Evolutionary conservation across 1,139 yeast genomes (phyloP).

Genomic region (Debaryomyces robertsiae): DNA sequence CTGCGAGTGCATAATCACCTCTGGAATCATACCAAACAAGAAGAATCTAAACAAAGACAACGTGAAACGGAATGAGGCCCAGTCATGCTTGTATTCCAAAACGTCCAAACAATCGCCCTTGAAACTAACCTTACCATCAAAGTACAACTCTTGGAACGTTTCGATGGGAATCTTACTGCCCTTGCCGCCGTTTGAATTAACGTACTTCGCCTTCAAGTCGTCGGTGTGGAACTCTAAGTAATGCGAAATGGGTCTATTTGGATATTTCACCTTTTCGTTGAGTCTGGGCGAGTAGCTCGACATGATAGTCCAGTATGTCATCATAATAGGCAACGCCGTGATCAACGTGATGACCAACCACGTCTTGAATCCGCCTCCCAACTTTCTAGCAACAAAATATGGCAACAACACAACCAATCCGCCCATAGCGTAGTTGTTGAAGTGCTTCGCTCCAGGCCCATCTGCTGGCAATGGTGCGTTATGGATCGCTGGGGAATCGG

Average conservation of each 20-base stretch:
- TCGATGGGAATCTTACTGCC: constrained; percentile 86
- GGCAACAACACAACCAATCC: constrained; percentile 64
- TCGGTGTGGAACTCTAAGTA: constrained; percentile 83
- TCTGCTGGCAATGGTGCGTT: constrained; percentile 92
- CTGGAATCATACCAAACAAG: constrained; percentile 89
- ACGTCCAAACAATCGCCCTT: constrained; percentile 87
- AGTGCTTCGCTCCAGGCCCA: constrained; percentile 82
- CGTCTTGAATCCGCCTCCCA: constrained; percentile 76
- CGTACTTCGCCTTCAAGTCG: constrained; percentile 70
- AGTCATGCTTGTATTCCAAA: constrained; percentile 86
- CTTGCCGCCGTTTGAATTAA: constrained; percentile 54
- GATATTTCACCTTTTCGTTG: constrained; percentile 75
- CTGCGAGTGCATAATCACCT: constrained; percentile 86
- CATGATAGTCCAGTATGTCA: constrained; percentile 80
- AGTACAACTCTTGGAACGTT: constrained; percentile 87
- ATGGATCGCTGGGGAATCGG: constrained; percentile 71
- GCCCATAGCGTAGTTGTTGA: constrained; percentile 62
- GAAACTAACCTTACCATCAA: constrained; percentile 81
- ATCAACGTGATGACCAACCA: constrained; percentile 58
- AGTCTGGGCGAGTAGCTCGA: constrained; percentile 81
- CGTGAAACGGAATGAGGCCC: constrained; percentile 85
- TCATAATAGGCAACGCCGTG: constrained; percentile 66
- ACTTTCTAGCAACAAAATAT: constrained; percentile 58
- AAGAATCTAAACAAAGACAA: constrained; percentile 76
- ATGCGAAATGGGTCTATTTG: constrained; percentile 75